phyloP scores from a whole-genome alignment of 2,329 filamentous ascomycete species.

The Dactylonectria estremocensis region DNA sequence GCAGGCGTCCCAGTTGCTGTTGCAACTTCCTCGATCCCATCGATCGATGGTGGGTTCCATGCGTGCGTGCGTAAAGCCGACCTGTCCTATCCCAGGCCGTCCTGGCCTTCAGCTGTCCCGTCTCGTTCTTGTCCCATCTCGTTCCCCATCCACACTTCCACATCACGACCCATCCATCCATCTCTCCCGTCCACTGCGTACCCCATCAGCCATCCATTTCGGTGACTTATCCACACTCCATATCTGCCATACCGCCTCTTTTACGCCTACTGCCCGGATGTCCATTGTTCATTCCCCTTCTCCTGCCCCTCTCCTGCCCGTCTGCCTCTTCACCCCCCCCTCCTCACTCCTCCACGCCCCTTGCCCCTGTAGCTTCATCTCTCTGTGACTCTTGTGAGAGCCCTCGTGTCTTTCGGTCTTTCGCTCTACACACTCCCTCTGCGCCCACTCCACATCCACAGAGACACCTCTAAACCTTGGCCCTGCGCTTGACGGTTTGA shows the following conservation, averaged over 20 bases:
- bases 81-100: conserved; percentile 39
- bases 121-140: background rate
- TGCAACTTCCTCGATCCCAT: conserved; percentile 52
- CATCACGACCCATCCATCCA: conserved; percentile 44
- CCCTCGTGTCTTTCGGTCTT: background rate
- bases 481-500: conserved; percentile 15
- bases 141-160: conserved; percentile 46
- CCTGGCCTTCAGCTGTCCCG: too few species aligned
- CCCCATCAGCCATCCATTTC: background rate
- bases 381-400: conserved; percentile 5
- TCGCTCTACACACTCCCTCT: background rate
- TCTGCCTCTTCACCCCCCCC: background rate
- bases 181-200: conserved; percentile 37
- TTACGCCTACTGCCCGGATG: background rate
- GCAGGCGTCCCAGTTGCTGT: conserved; percentile 11
- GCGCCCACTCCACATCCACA: conserved; percentile 10
- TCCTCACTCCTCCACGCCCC: conserved; percentile 8
- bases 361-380: conserved; percentile 9
- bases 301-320: background rate
- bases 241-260: conserved; percentile 29
- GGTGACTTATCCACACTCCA: background rate
- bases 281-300: background rate
- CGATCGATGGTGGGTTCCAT: conserved; percentile 55
- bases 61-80: conserved; percentile 26
- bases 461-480: background rate